Percentiles rank a stretch among this genome's conserved stretches.
phyloP scores from a whole-genome alignment of 176 grass and related monocot species.

The Elymus sibiricus region DNA sequence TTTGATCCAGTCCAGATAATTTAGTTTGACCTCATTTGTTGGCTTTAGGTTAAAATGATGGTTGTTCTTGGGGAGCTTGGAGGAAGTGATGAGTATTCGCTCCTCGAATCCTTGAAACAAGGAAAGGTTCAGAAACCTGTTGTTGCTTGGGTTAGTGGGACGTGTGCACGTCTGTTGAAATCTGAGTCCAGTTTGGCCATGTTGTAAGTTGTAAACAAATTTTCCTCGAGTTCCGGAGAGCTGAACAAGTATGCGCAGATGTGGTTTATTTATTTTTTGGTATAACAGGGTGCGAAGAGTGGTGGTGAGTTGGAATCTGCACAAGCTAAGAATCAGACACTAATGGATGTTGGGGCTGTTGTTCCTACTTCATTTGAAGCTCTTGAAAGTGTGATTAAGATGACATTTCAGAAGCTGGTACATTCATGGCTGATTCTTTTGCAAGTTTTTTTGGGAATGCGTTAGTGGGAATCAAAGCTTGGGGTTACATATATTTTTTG shows the following conservation, averaged over 20 bases:
- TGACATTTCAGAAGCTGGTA: constrained; percentile 88
- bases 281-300: constrained; percentile 85
- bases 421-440: not conserved
- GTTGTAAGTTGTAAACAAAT: constrained; percentile 61
- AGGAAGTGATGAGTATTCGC: too few species aligned
- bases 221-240: not conserved
- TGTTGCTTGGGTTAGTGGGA: constrained; percentile 97
- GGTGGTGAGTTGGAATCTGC: constrained; percentile 96
- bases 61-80: too few species aligned
- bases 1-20: too few species aligned
- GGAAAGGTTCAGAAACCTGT: constrained; percentile 98
- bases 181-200: constrained; percentile 98
- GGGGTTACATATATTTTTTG: constrained; percentile 1
- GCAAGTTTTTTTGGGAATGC: not conserved
- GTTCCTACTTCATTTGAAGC: constrained; percentile 97
- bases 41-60: constrained; percentile 92
- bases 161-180: too few species aligned
- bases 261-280: constrained; percentile 28
- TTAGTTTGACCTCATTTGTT: constrained; percentile 5
- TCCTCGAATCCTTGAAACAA: too few species aligned
- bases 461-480: not conserved
- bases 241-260: not conserved
- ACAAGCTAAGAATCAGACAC: constrained; percentile 85
- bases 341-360: constrained; percentile 88
- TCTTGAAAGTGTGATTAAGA: constrained; percentile 74